phyloP scores from a whole-genome alignment of 73 alveolate species.

The Vitrella brassicaformis region DNA sequence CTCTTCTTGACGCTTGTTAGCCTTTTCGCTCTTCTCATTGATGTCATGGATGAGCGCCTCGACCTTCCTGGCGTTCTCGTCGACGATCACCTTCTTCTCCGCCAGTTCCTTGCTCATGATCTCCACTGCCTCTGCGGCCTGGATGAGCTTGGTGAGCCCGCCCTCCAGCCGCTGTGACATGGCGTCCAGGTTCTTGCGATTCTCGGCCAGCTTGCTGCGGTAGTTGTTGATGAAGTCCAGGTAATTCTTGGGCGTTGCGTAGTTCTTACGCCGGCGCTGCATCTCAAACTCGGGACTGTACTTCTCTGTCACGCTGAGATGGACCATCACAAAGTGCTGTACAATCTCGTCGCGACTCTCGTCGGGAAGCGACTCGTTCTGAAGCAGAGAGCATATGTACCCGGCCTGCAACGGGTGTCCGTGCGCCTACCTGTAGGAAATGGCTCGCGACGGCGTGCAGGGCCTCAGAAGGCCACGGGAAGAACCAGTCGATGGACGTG shows the following conservation, averaged over 20 bases:
- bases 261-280: conserved; percentile 81
- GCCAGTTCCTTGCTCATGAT: conserved; percentile 9
- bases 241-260: conserved; percentile 95
- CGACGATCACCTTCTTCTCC: conserved; percentile 30
- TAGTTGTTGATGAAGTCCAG: conserved; percentile 49
- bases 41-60: conserved; percentile 20
- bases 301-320: conserved; percentile 53
- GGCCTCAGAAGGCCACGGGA: conserved; percentile 95
- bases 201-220: conserved; percentile 16
- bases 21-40: conserved; percentile 27
- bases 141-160: conserved; percentile 34
- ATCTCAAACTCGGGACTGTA: conserved; percentile 81
- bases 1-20: neutral
- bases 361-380: neutral
- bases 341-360: conserved; percentile 28
- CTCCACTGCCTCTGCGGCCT: conserved; percentile 15
- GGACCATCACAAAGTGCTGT: conserved; percentile 80
- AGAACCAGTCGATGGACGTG: conserved; percentile 84
- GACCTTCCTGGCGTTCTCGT: conserved; percentile 35
- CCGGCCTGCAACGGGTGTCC: too few species aligned
- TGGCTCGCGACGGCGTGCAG: conserved; percentile 81
- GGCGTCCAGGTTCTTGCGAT: conserved; percentile 52
- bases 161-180: conserved; percentile 46
- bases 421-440: conserved; percentile 72
- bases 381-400: too few species aligned